Evolutionary conservation across 2,329 filamentous ascomycete species (phyloP).

Genomic region (Trichoderma sp.): DNA sequence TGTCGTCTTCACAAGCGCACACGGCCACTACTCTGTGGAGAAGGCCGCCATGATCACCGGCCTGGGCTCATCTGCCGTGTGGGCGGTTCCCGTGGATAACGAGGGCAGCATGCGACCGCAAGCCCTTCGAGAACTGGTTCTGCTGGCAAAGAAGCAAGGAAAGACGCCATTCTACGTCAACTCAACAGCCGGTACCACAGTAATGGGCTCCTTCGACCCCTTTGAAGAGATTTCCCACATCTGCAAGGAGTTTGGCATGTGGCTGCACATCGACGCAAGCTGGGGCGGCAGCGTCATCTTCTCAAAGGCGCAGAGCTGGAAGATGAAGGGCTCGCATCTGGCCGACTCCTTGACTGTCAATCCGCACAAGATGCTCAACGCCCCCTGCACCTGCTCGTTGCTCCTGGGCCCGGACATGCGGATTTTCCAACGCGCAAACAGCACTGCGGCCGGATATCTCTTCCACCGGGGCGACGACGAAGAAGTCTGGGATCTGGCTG

Average conservation of each 20-base stretch:
- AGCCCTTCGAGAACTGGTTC: constrained; percentile 64
- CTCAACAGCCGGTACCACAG: constrained; percentile 91
- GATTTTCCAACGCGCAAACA: constrained; percentile 81
- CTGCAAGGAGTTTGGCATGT: constrained; percentile 72
- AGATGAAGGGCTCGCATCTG: constrained; percentile 69
- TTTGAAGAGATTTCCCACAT: constrained; percentile 69
- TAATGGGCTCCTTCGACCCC: constrained; percentile 85
- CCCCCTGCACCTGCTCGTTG: constrained; percentile 88
- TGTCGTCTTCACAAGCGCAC: constrained; percentile 81
- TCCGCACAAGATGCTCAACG: constrained; percentile 96
- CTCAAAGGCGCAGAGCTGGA: constrained; percentile 60
- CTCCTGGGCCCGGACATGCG: constrained; percentile 75
- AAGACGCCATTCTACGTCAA: constrained; percentile 93
- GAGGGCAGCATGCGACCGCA: constrained; percentile 70
- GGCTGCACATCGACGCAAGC: constrained; percentile 90
- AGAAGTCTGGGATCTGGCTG: constrained; percentile 85
- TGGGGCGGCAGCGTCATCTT: constrained; percentile 90
- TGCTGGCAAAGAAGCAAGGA: constrained; percentile 63
- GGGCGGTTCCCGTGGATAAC: constrained; percentile 71
- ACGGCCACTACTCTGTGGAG: constrained; percentile 93
- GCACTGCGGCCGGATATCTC: constrained; percentile 81
- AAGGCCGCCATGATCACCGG: constrained; percentile 93
- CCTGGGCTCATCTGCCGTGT: constrained; percentile 73
- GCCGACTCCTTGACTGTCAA: constrained; percentile 86
- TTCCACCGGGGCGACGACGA: constrained; percentile 63